These are phyloP conservation scores for Penicillium pancosmium DNA, from an alignment of 495 filamentous ascomycete species.

Conservation along the genomic window DNA sequence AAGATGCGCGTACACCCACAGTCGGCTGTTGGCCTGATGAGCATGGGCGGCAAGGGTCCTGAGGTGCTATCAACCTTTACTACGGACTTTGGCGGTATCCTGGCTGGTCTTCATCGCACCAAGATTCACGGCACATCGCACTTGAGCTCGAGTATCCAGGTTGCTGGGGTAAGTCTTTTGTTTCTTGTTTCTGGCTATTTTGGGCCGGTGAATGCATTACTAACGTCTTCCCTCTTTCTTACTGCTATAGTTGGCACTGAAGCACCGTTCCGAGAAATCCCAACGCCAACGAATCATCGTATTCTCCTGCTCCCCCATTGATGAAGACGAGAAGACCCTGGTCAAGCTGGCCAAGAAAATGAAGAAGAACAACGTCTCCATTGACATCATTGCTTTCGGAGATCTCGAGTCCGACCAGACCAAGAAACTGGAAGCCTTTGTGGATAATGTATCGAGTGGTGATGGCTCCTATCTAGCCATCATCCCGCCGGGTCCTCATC, in stretches of 20 bases:
- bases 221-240: slow-evolving; percentile 6
- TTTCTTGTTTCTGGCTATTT: background rate
- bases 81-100: slow-evolving; percentile 90
- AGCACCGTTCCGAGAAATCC: slow-evolving; percentile 96
- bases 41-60: slow-evolving; percentile 95
- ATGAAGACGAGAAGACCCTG: slow-evolving; percentile 83
- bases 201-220: background rate
- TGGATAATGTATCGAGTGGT: slow-evolving; percentile 84
- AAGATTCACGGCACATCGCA: slow-evolving; percentile 89
- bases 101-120: slow-evolving; percentile 89
- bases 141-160: slow-evolving; percentile 88
- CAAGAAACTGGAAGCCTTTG: slow-evolving; percentile 90
- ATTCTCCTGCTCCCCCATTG: slow-evolving; percentile 90
- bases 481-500: slow-evolving; percentile 85
- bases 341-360: slow-evolving; percentile 94
- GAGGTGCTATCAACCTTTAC: slow-evolving; percentile 96
- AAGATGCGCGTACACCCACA: slow-evolving; percentile 95
- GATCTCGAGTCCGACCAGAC: slow-evolving; percentile 89
- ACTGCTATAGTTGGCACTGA: slow-evolving; percentile 77
- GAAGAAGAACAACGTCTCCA: slow-evolving; percentile 92
- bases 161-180: slow-evolving; percentile 74
- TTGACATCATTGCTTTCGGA: slow-evolving; percentile 93
- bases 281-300: slow-evolving; percentile 94
- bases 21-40: slow-evolving; percentile 96
- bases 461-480: slow-evolving; percentile 90